Percentiles rank a stretch among this genome's conserved stretches.
These are phyloP conservation scores for Filobasidium floriforme DNA, from an alignment of 768 basidiomycete genomes.

Conservation along the genomic window DNA sequence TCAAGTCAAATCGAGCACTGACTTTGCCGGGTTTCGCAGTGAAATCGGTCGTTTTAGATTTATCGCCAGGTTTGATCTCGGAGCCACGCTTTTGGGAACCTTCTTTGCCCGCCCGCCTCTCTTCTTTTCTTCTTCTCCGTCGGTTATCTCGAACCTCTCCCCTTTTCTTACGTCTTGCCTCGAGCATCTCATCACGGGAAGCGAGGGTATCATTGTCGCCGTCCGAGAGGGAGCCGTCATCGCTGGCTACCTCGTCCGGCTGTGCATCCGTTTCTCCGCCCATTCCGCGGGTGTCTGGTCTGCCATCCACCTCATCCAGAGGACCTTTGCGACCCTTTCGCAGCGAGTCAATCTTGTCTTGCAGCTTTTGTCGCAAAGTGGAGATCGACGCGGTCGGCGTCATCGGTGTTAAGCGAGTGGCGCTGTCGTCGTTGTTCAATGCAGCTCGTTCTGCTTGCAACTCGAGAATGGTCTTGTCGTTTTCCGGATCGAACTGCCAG, in stretches of 20 bases:
- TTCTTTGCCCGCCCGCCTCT: constrained; percentile 62
- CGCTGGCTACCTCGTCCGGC: not conserved
- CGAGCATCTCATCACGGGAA: constrained; percentile 72
- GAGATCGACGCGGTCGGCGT: constrained; percentile 38
- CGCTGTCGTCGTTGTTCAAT: constrained; percentile 8
- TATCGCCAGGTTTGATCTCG: constrained; percentile 48
- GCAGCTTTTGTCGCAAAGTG: constrained; percentile 35
- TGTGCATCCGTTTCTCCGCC: not conserved
- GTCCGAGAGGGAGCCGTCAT: constrained; percentile 24
- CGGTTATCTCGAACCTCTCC: constrained; percentile 77
- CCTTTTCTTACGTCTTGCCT: constrained; percentile 66
- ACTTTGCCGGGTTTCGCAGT: constrained; percentile 39
- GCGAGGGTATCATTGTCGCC: constrained; percentile 49
- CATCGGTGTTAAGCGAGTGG: constrained; percentile 21
- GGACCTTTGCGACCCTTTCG: constrained; percentile 27
- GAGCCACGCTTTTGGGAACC: constrained; percentile 31
- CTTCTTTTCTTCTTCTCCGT: constrained; percentile 76
- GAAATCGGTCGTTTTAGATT: constrained; percentile 21
- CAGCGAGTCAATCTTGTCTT: constrained; percentile 38
- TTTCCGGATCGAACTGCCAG: constrained; percentile 78
- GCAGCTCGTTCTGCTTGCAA: constrained; percentile 57
- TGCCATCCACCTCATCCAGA: not conserved
- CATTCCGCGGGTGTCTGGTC: not conserved
- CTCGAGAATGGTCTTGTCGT: constrained; percentile 71
- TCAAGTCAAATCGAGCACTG: not conserved